Evolutionary conservation across 805 yeast genomes (phyloP), one percentile per base, ranked within the genome.

Genomic region (Candida orba): DNA sequence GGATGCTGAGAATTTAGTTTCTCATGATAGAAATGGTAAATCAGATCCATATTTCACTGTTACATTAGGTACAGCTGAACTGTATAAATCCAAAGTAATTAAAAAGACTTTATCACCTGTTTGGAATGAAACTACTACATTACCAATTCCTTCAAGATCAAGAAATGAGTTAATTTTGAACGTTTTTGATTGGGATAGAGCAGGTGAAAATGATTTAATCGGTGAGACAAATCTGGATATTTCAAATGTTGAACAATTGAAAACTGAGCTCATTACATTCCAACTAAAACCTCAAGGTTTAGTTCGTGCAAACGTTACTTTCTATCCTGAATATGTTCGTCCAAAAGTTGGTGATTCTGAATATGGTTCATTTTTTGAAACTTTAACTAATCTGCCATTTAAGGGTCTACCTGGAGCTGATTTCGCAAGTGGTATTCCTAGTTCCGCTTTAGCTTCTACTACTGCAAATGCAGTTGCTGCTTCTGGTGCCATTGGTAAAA

Each of bases 141-240:
- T 87, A 51, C 80, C 84, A 4, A 61, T 84, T 45, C 70, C 75
- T 32, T 82, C 93, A 0, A 76, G 87, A 60, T 65, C 79, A 2
- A 73, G 84, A 57, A 66, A 75, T 23, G 53, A 65, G 15, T 58
- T 83, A 25, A 48, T 61, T 30, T 52, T 81, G 22, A 73, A 72
- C 37, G 77, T 81, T 15, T 75, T 65, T 54, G 93, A 85, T 61
- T 85, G 91, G 91, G 93, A 85, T 63, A 71, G 82, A 58, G 75
- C 89, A 22, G 90, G 86, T 49, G 75, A 72, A 41, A 78, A 81
- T 61, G 84, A 78, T 49, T 58, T 71, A 22, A 60, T 85, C 40
- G 90, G 90, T 36, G 53, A 62, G 30, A 74, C 72, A 8, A 50
- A 48, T 2, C 49, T 84, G 31, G 81, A 81, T 51, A 59, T 81